Percentiles rank a stretch among this genome's conserved stretches.
Conservation (phyloP, 352 stramenopile species). For the Globisporangium orthogonon region DNA sequence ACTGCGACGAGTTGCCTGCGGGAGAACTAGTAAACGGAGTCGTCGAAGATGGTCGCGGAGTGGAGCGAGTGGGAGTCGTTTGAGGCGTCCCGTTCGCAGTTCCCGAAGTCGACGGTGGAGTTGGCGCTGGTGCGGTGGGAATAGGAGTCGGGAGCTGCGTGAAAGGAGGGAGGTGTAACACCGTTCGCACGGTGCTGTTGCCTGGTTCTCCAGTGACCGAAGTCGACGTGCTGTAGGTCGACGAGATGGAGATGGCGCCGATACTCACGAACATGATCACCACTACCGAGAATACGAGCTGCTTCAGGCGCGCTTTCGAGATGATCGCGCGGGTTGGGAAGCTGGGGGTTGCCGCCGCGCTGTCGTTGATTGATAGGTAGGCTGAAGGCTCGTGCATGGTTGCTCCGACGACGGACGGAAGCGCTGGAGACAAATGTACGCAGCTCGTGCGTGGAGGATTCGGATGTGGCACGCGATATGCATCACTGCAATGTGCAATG, state of each 20-base stretch:
- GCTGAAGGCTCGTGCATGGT: conserved; percentile 9
- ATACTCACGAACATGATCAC: conserved; percentile 12
- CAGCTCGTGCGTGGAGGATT: conserved; percentile 11
- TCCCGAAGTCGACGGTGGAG: not conserved
- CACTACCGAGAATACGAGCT: conserved; percentile 10
- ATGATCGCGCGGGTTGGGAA: conserved; percentile 7
- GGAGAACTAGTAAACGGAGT: not conserved
- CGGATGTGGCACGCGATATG: not conserved
- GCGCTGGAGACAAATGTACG: not conserved
- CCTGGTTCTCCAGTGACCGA: not conserved
- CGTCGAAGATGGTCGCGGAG: not conserved
- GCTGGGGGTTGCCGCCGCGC: not conserved
- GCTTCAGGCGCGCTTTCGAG: conserved; percentile 7
- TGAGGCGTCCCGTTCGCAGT: not conserved
- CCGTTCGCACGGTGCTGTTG: conserved; percentile 6
- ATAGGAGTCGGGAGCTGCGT: conserved; percentile 1
- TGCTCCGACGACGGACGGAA: not conserved
- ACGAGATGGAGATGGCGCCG: conserved; percentile 8
- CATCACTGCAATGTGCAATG: too few species aligned
- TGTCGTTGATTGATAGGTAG: conserved; percentile 12
- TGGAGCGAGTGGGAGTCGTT: conserved; percentile 1
- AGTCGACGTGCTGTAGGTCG: not conserved
- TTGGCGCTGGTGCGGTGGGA: not conserved
- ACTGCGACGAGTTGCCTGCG: conserved; percentile 2
- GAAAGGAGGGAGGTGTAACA: not conserved